Conservation (phyloP, 345 rosid species). For the Firmiana major region DNA sequence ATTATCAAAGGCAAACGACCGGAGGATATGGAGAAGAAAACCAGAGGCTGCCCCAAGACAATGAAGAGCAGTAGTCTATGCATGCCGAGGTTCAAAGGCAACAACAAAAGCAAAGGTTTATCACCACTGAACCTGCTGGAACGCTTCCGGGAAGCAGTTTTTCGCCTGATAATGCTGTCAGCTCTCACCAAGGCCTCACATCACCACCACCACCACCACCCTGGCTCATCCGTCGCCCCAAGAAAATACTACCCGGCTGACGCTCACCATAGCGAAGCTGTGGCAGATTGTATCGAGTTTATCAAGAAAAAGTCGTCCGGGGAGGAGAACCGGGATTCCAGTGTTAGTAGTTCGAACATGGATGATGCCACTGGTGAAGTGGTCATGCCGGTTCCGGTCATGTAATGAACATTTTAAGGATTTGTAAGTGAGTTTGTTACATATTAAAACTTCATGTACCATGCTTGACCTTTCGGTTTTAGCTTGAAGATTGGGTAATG, state of each 20-base stretch:
- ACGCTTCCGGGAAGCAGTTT: constrained; percentile 56
- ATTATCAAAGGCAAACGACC: neutral
- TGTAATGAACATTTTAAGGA: constrained; percentile 13
- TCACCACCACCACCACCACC: neutral
- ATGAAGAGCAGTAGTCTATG: constrained; percentile 34
- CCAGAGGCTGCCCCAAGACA: constrained; percentile 13
- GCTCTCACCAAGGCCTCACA: constrained; percentile 46
- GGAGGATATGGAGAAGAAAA: constrained; percentile 18
- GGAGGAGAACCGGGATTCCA: constrained; percentile 10
- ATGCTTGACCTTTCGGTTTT: neutral
- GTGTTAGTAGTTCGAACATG: neutral
- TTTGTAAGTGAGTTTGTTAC: neutral
- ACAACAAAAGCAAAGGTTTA: constrained; percentile 20
- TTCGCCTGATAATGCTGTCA: constrained; percentile 68
- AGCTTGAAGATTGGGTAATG: neutral
- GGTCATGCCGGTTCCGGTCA: constrained; percentile 26
- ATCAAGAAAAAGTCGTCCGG: constrained; percentile 51
- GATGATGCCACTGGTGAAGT: constrained; percentile 22
- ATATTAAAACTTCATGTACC: neutral
- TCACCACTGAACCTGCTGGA: constrained; percentile 46
- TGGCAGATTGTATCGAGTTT: constrained; percentile 82
- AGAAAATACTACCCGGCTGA: constrained; percentile 28
- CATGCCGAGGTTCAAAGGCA: constrained; percentile 40
- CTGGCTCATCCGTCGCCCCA: constrained; percentile 4
- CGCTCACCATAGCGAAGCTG: constrained; percentile 57